Evolutionary conservation across 768 basidiomycete genomes (phyloP), one percentile per base, ranked within the genome.

Genomic region (Artomyces pyxidatus): DNA sequence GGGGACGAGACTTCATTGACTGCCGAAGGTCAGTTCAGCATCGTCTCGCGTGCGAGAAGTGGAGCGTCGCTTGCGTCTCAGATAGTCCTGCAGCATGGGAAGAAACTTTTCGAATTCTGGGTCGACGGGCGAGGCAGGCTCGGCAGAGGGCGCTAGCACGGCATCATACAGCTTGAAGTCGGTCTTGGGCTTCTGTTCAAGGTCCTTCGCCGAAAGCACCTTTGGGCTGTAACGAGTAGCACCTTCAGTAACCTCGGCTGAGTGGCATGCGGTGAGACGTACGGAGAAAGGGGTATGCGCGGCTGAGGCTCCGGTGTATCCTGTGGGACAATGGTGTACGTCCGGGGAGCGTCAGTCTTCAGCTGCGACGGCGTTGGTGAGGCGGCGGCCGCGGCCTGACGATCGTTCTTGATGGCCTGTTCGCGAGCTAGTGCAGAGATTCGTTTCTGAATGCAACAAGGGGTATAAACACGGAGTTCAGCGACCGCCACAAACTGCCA

Each of bases 121-220:
- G 54, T 81, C 83, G n/a, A 43, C 39, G 32, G 56, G 29, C 17
- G 53, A 47, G 19, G 51, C 11, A 25, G 54, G n/a, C 0, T 44
- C 47, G 1, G 53, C 48, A 9, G 51, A 38, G 6, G 50, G 41
- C 0, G 55, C 25, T 3, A 59, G 51, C 10, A 89, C 70, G 0
- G 86, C 88, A 51, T 89, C 86, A 48, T 81, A 88, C 73, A 89
- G 72, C 60, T 71, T 81, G 63, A 86, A 77, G 40, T 81, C 66
- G 35, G 55, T 64, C 49, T 48, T 57, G 42, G 9, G 37, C 17
- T 47, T 52, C 45, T 38, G 35, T 41, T 62, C 63, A 6, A 72
- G 47, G 37, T 82, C 79, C 59, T 77, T 80, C 4, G 71, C 61
- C 0, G 81, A 72, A 17, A 77, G 54, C 12, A 81, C 71, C 55